Conservation (phyloP, 306 rosid species). For the Cicer judaicum region DNA sequence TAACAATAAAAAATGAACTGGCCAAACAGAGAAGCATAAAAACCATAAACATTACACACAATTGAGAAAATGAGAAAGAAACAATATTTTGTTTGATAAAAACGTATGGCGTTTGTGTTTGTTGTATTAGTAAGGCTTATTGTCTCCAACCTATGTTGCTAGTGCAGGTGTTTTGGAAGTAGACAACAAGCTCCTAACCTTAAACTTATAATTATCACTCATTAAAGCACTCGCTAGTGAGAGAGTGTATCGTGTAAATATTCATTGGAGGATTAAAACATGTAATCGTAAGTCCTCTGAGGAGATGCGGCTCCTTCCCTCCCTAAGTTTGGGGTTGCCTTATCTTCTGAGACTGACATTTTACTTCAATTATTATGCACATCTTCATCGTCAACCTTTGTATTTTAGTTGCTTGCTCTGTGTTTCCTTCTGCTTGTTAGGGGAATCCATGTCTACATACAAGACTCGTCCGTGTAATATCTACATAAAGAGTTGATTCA, state of each 20-base stretch:
- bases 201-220: constrained; percentile 1
- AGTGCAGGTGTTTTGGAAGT: background rate
- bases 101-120: background rate
- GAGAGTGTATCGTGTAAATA: background rate
- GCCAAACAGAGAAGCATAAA: background rate
- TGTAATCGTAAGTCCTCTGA: background rate
- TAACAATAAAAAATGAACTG: background rate
- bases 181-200: background rate
- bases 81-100: background rate
- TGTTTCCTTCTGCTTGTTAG: background rate
- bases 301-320: too few species aligned
- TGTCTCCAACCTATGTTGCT: background rate
- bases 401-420: background rate
- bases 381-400: constrained; percentile 13
- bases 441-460: constrained; percentile 39
- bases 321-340: too few species aligned
- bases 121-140: background rate
- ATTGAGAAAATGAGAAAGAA: background rate
- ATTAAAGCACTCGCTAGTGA: constrained; percentile 1
- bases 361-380: background rate
- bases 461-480: constrained; percentile 45
- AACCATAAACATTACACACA: background rate
- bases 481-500: constrained; percentile 16
- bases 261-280: background rate
- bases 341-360: too few species aligned